Percentiles rank a stretch among this genome's conserved stretches.
Conservation (phyloP, 129 eudicot genomes). For the Chrysanthemum lavandulifolium region DNA sequence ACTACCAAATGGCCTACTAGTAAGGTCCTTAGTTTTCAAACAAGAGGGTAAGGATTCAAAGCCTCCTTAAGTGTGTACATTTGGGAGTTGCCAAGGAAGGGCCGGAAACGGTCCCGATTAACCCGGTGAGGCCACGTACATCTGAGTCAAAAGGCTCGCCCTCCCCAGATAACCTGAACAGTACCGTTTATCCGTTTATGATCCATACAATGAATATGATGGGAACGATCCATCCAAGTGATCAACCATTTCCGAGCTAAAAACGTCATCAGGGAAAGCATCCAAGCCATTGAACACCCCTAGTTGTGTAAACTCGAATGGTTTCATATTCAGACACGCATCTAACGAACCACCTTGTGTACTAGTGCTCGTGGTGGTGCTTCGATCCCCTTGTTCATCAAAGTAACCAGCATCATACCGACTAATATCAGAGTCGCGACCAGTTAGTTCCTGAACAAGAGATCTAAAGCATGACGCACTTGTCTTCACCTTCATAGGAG, state of each 20-base stretch:
- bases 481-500: constrained; percentile 72
- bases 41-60: too few species aligned
- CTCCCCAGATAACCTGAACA: too few species aligned
- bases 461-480: constrained; percentile 56
- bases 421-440: constrained; percentile 61
- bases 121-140: too few species aligned
- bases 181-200: neutral
- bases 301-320: constrained; percentile 7
- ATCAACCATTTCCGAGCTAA: constrained; percentile 29
- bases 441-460: constrained; percentile 75
- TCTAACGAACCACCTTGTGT: constrained; percentile 10
- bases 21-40: too few species aligned
- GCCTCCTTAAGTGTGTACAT: too few species aligned
- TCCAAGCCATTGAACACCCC: constrained; percentile 21
- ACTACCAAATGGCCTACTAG: too few species aligned
- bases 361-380: neutral
- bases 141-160: too few species aligned
- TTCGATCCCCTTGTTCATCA: neutral
- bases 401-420: constrained; percentile 27
- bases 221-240: constrained; percentile 38
- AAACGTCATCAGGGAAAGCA: constrained; percentile 36
- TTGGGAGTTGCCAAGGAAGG: too few species aligned
- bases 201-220: constrained; percentile 15
- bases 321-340: neutral
- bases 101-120: too few species aligned